Conservation (phyloP, 75 land plant genomes). For the Selaginella tamariscina region DNA sequence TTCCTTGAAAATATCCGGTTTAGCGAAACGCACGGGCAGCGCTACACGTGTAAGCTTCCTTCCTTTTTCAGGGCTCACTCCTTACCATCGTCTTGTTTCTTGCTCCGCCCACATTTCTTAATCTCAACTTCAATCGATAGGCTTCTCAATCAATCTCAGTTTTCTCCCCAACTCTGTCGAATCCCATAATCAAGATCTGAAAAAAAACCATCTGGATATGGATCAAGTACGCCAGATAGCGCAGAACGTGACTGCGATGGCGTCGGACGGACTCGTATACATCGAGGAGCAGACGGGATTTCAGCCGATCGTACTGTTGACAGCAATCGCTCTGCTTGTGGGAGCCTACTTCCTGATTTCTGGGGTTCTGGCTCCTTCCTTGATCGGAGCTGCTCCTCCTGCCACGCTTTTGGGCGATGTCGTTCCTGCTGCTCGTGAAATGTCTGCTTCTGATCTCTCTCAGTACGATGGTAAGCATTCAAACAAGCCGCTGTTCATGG, state of each 20-base stretch:
- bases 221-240: background rate
- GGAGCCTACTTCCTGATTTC: constrained; percentile 3
- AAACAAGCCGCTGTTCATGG: background rate
- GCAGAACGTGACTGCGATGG: background rate
- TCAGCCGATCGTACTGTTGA: background rate
- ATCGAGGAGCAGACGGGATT: background rate
- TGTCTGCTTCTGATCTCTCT: background rate
- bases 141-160: too few species aligned
- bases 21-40: too few species aligned
- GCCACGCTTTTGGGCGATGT: background rate
- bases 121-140: too few species aligned
- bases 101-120: too few species aligned
- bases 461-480: background rate
- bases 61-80: too few species aligned
- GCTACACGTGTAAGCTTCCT: too few species aligned
- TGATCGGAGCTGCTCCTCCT: background rate
- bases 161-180: too few species aligned
- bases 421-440: background rate
- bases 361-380: constrained; percentile 6
- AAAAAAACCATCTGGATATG: too few species aligned
- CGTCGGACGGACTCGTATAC: background rate
- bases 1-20: too few species aligned
- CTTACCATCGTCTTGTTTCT: too few species aligned
- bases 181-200: too few species aligned
- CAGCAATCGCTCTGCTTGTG: background rate